phyloP scores from a whole-genome alignment of 257 asterid genomes.

The Solanum virginianum region DNA sequence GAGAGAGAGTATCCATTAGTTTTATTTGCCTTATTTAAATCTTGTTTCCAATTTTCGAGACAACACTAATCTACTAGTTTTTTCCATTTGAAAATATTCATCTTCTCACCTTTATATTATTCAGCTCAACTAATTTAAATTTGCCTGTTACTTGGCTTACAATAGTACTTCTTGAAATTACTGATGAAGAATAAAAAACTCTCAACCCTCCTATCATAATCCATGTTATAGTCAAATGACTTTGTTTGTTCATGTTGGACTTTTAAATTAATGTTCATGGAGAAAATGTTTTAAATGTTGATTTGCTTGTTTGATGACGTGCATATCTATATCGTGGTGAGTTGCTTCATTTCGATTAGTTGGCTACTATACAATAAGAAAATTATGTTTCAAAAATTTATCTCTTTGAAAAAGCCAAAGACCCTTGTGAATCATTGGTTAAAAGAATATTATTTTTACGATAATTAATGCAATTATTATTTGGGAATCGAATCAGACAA shows the following conservation, averaged over 20 bases:
- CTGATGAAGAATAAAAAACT: no score
- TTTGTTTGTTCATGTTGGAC: neutral
- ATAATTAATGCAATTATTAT: neutral
- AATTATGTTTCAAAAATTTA: neutral
- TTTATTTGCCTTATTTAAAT: no score
- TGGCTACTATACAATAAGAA: neutral
- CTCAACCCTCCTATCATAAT: neutral
- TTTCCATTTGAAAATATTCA: neutral
- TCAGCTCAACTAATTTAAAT: no score
- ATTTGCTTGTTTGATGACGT: neutral
- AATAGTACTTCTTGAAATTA: rapidly evolving
- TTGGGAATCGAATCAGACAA: neutral
- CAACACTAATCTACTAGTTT: neutral
- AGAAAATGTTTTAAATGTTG: neutral
- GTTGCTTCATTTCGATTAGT: neutral
- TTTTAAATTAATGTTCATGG: neutral
- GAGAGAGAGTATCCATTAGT: no score
- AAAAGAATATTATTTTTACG: neutral
- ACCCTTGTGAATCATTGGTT: neutral
- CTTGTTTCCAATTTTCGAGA: neutral
- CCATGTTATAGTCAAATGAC: neutral
- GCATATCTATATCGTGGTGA: neutral
- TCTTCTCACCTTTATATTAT: neutral
- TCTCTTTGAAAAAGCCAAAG: neutral
- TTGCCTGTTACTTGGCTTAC: no score